These are phyloP conservation scores for Torulaspora franciscae DNA, from an alignment of 805 yeast species.

Conservation along the genomic window DNA sequence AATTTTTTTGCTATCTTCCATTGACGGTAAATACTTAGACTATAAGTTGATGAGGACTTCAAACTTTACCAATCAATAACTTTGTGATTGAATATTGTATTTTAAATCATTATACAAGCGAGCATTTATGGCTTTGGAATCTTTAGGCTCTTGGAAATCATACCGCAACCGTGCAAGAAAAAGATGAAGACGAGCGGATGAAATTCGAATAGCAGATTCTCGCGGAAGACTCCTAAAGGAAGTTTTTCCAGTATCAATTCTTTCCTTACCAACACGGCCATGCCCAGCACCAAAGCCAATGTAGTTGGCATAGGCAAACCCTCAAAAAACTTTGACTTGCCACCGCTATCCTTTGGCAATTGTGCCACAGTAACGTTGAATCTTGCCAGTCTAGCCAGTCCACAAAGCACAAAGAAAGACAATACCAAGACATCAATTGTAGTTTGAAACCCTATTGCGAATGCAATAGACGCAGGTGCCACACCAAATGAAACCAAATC, in stretches of 20 bases:
- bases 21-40: neutral
- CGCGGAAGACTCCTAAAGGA: constrained; percentile 61
- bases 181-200: constrained; percentile 67
- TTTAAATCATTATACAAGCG: neutral
- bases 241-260: constrained; percentile 46
- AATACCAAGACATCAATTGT: constrained; percentile 73
- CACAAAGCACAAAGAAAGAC: constrained; percentile 85
- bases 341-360: constrained; percentile 81
- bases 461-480: constrained; percentile 91
- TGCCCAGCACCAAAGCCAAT: constrained; percentile 61
- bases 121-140: constrained; percentile 68
- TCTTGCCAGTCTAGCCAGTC: constrained; percentile 88
- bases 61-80: too few species aligned
- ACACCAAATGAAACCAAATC: constrained; percentile 93
- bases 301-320: constrained; percentile 96
- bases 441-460: constrained; percentile 82
- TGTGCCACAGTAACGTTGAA: constrained; percentile 92
- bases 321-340: constrained; percentile 89
- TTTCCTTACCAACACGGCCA: constrained; percentile 63
- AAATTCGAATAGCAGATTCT: constrained; percentile 58
- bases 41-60: neutral
- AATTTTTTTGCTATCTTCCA: constrained; percentile 9
- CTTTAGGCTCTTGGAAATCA: constrained; percentile 84
- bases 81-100: neutral
- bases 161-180: constrained; percentile 77